Percentiles rank a stretch among this genome's conserved stretches.
phyloP scores from a whole-genome alignment of 176 grass and related monocot species.

The Ensete ventricosum region DNA sequence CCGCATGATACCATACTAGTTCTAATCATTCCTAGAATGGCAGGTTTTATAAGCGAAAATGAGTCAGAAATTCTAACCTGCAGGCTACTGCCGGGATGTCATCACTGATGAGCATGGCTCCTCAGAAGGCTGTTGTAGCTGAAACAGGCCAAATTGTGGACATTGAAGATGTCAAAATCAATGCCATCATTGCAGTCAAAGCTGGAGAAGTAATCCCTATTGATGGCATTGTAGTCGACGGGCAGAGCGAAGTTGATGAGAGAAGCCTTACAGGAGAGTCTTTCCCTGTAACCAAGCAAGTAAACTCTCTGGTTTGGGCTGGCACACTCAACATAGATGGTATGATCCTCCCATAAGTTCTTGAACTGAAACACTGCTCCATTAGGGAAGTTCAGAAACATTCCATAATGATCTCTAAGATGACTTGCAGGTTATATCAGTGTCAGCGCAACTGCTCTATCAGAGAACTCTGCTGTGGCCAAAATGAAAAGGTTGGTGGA shows the following conservation, averaged over 20 bases:
- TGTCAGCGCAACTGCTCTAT: slow-evolving; percentile 39
- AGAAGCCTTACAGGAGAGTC: slow-evolving; percentile 81
- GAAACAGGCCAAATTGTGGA: slow-evolving; percentile 32
- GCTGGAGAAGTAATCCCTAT: slow-evolving; percentile 58
- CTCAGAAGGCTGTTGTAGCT: slow-evolving; percentile 37
- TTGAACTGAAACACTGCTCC: background rate
- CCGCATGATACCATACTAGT: background rate
- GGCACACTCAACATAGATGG: slow-evolving; percentile 70
- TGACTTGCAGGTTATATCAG: slow-evolving; percentile 45
- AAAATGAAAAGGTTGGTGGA: slow-evolving; percentile 77
- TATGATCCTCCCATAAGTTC: background rate
- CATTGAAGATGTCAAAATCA: slow-evolving; percentile 21
- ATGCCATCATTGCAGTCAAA: slow-evolving; percentile 38
- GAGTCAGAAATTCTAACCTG: background rate
- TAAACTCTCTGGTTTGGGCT: slow-evolving; percentile 45
- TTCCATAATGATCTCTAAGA: background rate
- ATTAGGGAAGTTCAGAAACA: too few relatives aligned
- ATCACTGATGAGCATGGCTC: slow-evolving; percentile 45
- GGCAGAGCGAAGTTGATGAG: slow-evolving; percentile 57
- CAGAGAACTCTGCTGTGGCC: slow-evolving; percentile 58
- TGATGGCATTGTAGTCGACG: slow-evolving; percentile 52
- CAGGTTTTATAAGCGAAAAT: background rate
- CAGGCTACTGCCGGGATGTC: slow-evolving; percentile 50
- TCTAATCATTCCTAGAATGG: background rate
- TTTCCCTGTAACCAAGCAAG: slow-evolving; percentile 46